These are phyloP conservation scores for Hygrocybe coccinea DNA, from an alignment of 768 basidiomycete species.

Conservation along the genomic window DNA sequence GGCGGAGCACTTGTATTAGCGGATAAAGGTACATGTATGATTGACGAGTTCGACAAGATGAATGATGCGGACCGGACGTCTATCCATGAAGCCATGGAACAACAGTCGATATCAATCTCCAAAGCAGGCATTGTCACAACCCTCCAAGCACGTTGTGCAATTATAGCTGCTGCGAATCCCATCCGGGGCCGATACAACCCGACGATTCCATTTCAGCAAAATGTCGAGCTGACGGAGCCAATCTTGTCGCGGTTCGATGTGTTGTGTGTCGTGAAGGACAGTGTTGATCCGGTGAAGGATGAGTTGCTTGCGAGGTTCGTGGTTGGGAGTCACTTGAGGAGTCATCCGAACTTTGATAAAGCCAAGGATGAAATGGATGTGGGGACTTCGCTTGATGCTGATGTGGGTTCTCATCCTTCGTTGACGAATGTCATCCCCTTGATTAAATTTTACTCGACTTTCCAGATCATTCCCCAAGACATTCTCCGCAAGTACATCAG, in stretches of 20 bases:
- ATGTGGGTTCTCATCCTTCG: slow-evolving; percentile 50
- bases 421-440: not conserved
- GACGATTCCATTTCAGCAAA: slow-evolving; percentile 96
- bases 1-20: slow-evolving; percentile 98
- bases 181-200: slow-evolving; percentile 97
- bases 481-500: slow-evolving; percentile 96
- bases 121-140: slow-evolving; percentile 99
- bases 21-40: slow-evolving; percentile 95
- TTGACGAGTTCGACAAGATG: slow-evolving; percentile 99
- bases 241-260: slow-evolving; percentile 98
- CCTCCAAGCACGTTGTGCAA: slow-evolving; percentile 93
- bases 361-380: slow-evolving; percentile 90
- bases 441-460: slow-evolving; percentile 2
- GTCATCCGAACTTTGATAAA: slow-evolving; percentile 88
- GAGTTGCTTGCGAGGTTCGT: slow-evolving; percentile 95
- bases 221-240: slow-evolving; percentile 97
- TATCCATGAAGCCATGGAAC: slow-evolving; percentile 99
- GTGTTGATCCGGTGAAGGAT: slow-evolving; percentile 94
- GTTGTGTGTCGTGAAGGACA: slow-evolving; percentile 95
- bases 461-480: slow-evolving; percentile 93
- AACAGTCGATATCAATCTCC: slow-evolving; percentile 97
- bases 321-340: slow-evolving; percentile 92
- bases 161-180: slow-evolving; percentile 97
- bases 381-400: slow-evolving; percentile 82
- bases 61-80: slow-evolving; percentile 97